These are phyloP conservation scores for Scutellaria baicalensis DNA, from an alignment of 257 asterid genomes.

Conservation along the genomic window DNA sequence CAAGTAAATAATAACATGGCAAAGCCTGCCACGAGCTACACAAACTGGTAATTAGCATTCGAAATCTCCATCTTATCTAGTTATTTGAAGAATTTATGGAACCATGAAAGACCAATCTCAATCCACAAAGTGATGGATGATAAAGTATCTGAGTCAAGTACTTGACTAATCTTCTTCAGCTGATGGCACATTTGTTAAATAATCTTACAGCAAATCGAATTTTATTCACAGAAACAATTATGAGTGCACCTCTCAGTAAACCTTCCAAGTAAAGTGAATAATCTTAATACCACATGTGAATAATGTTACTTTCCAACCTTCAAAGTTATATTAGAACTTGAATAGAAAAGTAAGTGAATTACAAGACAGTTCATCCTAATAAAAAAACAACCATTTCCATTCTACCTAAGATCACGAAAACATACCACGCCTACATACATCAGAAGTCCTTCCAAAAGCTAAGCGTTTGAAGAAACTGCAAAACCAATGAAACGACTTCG, in stretches of 20 bases:
- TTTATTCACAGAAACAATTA: not conserved
- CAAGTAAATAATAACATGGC: constrained; percentile 3
- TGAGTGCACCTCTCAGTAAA: not conserved
- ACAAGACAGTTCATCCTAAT: not conserved
- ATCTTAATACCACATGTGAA: too few relatives aligned
- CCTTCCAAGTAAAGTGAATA: not conserved
- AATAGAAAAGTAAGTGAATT: not conserved
- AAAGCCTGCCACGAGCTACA: not conserved
- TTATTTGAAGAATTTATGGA: not conserved
- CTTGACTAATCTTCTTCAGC: not conserved
- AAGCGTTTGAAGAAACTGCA: not conserved
- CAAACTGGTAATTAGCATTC: constrained; percentile 5
- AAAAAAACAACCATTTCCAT: not conserved
- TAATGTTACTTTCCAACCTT: not conserved
- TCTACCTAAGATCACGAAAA: not conserved
- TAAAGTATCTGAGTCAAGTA: not conserved
- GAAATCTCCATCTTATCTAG: not conserved
- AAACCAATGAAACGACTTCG: not conserved
- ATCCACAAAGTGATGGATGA: not conserved
- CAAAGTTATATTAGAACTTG: not conserved
- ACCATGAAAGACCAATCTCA: not conserved
- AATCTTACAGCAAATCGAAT: not conserved
- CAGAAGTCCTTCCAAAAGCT: not conserved
- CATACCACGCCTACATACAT: not conserved
- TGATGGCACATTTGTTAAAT: not conserved